Conservation (phyloP, 2,329 filamentous ascomycete genomes). For the Sporothrix brasiliensis region DNA sequence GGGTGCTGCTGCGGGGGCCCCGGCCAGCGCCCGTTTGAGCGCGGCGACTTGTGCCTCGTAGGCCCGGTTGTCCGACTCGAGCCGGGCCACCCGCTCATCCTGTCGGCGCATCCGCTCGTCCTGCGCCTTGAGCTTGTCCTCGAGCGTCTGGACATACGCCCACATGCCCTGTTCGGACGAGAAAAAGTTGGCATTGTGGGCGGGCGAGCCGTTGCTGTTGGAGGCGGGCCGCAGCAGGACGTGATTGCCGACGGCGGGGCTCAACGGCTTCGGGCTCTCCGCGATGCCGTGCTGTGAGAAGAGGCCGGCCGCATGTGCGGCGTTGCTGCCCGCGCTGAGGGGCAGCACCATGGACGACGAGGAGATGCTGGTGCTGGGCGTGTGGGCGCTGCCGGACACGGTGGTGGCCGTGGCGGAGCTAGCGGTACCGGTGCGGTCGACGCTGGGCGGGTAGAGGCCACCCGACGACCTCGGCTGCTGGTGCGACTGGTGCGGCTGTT, state of each 20-base stretch:
- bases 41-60: slow-evolving; percentile 46
- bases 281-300: slow-evolving; percentile 74
- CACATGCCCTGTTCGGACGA: slow-evolving; percentile 66
- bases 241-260: slow-evolving; percentile 50
- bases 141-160: slow-evolving; percentile 71
- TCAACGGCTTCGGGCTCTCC: slow-evolving; percentile 84
- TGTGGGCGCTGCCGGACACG: neutral
- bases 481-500: slow-evolving; percentile 56
- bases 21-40: slow-evolving; percentile 44
- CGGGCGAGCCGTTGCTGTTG: slow-evolving; percentile 43
- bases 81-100: slow-evolving; percentile 38
- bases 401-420: slow-evolving; percentile 14
- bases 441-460: slow-evolving; percentile 65
- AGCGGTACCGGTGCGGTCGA: slow-evolving; percentile 51
- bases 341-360: slow-evolving; percentile 17
- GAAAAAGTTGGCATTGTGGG: slow-evolving; percentile 68
- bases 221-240: neutral
- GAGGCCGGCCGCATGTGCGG: slow-evolving; percentile 48
- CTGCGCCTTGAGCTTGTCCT: slow-evolving; percentile 58
- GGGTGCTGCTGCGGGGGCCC: neutral
- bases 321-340: slow-evolving; percentile 38
- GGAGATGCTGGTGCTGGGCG: slow-evolving; percentile 42
- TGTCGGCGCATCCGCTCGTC: slow-evolving; percentile 48
- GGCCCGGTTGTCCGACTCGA: slow-evolving; percentile 48
- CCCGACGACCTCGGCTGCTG: slow-evolving; percentile 52